phyloP scores from a whole-genome alignment of 192 early-diverging fungal genomes.

The Podila epicladia region DNA sequence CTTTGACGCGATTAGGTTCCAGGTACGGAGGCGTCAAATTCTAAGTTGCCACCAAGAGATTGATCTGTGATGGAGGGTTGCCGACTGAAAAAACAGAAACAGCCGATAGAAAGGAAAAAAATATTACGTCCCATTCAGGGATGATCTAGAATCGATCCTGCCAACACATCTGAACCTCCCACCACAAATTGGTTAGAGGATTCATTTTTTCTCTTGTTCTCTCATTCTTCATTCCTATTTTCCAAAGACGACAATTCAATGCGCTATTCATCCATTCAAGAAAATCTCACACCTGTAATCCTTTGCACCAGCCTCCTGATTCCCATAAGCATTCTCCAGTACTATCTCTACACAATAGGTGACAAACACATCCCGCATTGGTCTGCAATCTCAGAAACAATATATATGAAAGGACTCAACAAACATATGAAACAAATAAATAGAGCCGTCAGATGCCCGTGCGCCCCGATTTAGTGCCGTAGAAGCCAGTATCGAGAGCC shows the following conservation, averaged over 20 bases:
- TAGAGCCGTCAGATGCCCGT: conserved; percentile 4
- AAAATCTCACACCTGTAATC: neutral
- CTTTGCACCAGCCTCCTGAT: neutral
- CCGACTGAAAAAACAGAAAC: too few relatives aligned
- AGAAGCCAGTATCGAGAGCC: conserved; percentile 16
- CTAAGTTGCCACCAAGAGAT: too few relatives aligned
- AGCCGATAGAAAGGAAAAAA: too few relatives aligned
- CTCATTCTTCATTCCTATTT: too few relatives aligned
- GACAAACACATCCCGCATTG: neutral
- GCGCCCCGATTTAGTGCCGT: conserved; percentile 12
- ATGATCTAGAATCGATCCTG: too few relatives aligned
- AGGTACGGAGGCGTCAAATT: too few relatives aligned
- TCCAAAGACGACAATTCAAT: neutral
- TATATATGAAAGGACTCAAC: neutral
- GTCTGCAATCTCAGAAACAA: neutral
- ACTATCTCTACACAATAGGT: conserved; percentile 16
- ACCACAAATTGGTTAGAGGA: too few relatives aligned
- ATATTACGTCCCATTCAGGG: too few relatives aligned
- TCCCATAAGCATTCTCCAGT: conserved; percentile 8
- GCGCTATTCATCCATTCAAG: neutral
- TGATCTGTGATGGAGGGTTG: too few relatives aligned
- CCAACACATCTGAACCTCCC: too few relatives aligned
- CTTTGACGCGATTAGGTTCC: too few relatives aligned
- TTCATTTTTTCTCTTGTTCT: too few relatives aligned
- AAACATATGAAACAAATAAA: neutral